A percentile compares a stretch with the other conserved stretches of the same genome.
Evolutionary conservation across 2,329 filamentous ascomycete species (phyloP).

Genomic region (Clarireedia paspali): DNA sequence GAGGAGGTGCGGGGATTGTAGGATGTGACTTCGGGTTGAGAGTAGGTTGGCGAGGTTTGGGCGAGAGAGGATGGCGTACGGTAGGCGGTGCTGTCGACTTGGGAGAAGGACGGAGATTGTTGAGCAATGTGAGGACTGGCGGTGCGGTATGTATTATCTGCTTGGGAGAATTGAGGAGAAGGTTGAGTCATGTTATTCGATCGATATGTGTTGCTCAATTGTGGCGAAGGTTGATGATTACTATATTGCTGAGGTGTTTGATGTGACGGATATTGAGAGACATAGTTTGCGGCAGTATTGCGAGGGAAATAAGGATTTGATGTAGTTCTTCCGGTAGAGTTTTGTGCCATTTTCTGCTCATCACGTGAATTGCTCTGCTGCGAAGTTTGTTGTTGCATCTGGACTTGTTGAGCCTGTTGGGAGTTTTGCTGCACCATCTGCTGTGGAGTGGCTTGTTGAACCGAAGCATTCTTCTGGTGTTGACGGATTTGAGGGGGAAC

Average conservation of each 20-base stretch:
- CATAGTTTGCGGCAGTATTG: slow-evolving; percentile 19
- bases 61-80: slow-evolving; percentile 19
- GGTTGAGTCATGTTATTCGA: slow-evolving; percentile 21
- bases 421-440: slow-evolving; percentile 15
- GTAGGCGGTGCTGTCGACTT: slow-evolving; percentile 18
- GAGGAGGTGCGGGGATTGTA: slow-evolving; percentile 21
- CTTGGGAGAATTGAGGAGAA: slow-evolving; percentile 25
- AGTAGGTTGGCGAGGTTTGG: slow-evolving; percentile 26
- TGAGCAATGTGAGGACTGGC: slow-evolving; percentile 26
- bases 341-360: slow-evolving; percentile 21
- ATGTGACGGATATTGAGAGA: slow-evolving; percentile 27
- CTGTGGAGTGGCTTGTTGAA: slow-evolving; percentile 22
- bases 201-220: slow-evolving; percentile 23
- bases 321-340: slow-evolving; percentile 15
- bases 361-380: slow-evolving; percentile 23
- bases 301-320: slow-evolving; percentile 25
- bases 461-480: slow-evolving; percentile 17
- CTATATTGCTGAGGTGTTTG: slow-evolving; percentile 26
- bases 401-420: slow-evolving; percentile 9
- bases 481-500: slow-evolving; percentile 22
- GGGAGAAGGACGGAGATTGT: slow-evolving; percentile 24
- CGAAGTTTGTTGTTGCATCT: slow-evolving; percentile 21
- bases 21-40: slow-evolving; percentile 18
- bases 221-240: slow-evolving; percentile 25
- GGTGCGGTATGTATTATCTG: slow-evolving; percentile 25